A percentile compares a stretch with the other conserved stretches of the same genome.
Evolutionary conservation across 2,329 filamentous ascomycete genomes (phyloP).

Genomic region (Aspergillus sp.): DNA sequence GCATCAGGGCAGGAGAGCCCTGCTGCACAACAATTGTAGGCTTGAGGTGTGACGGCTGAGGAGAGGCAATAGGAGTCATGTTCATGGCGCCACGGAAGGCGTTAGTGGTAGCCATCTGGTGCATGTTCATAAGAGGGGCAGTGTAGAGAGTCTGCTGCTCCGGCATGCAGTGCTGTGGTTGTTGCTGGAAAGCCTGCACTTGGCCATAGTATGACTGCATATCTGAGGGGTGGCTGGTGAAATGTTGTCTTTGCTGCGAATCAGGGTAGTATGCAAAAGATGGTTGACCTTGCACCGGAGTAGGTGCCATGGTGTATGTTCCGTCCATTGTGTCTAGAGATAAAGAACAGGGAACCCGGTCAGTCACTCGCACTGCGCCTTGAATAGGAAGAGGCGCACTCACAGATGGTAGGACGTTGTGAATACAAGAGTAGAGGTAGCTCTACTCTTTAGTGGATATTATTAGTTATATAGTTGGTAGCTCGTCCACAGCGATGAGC

Average conservation of each 20-base stretch:
- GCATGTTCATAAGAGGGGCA: slow-evolving; percentile 49
- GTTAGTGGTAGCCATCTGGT: slow-evolving; percentile 46
- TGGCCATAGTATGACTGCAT: slow-evolving; percentile 48
- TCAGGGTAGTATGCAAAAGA: slow-evolving; percentile 86
- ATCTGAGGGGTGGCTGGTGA: slow-evolving; percentile 65
- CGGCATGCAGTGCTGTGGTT: slow-evolving; percentile 27
- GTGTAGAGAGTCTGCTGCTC: slow-evolving; percentile 41
- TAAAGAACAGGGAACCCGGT: background rate
- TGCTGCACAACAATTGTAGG: slow-evolving; percentile 69
- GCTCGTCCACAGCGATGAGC: slow-evolving; percentile 10
- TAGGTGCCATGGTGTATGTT: slow-evolving; percentile 55
- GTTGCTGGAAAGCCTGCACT: slow-evolving; percentile 35
- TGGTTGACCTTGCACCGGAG: slow-evolving; percentile 66
- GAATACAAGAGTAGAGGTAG: slow-evolving; percentile 11
- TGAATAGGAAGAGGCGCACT: background rate
- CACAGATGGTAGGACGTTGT: slow-evolving; percentile 11
- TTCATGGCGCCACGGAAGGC: slow-evolving; percentile 45
- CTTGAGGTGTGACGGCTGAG: slow-evolving; percentile 73
- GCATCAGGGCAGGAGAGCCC: slow-evolving; percentile 54
- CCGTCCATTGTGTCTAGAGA: slow-evolving; percentile 61
- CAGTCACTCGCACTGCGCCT: background rate
- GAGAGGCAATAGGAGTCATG: slow-evolving; percentile 72
- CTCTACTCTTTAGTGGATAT: slow-evolving; percentile 16
- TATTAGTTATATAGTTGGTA: slow-evolving; percentile 20
- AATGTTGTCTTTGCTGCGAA: slow-evolving; percentile 73